phyloP scores from a whole-genome alignment of 1,284 basidiomycete species.

The Kwoniella shivajii region DNA sequence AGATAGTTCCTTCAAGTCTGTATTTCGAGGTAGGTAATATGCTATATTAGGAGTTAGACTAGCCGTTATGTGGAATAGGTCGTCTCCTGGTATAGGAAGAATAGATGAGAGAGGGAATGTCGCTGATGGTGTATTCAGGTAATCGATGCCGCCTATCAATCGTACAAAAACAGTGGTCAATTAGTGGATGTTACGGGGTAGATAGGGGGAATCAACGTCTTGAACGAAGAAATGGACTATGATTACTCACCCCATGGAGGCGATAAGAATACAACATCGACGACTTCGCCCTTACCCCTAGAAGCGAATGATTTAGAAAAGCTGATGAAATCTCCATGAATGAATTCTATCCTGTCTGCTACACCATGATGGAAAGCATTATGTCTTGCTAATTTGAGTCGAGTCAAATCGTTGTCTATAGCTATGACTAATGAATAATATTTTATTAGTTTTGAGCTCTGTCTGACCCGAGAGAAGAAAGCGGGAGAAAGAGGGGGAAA shows the following conservation, averaged over 20 bases:
- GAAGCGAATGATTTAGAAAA: slow-evolving; percentile 66
- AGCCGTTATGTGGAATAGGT: slow-evolving; percentile 72
- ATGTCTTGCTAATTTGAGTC: slow-evolving; percentile 82
- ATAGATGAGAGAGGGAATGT: slow-evolving; percentile 72
- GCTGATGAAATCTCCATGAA: slow-evolving; percentile 80
- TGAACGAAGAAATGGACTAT: neutral
- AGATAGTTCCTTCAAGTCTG: slow-evolving; percentile 71
- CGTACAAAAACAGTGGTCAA: no score
- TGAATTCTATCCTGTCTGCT: slow-evolving; percentile 88
- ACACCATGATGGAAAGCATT: slow-evolving; percentile 94
- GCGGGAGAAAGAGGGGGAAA: slow-evolving; percentile 54
- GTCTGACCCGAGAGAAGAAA: neutral
- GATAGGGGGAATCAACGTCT: neutral
- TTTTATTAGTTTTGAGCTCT: no score
- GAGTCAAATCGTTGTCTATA: slow-evolving; percentile 79
- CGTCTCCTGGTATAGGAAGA: slow-evolving; percentile 74
- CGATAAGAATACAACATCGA: slow-evolving; percentile 87
- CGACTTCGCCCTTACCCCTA: slow-evolving; percentile 51
- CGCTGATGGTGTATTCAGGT: slow-evolving; percentile 54
- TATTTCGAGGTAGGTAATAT: slow-evolving; percentile 87
- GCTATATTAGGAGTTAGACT: slow-evolving; percentile 76
- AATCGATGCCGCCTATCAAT: slow-evolving; percentile 48
- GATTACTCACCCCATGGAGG: slow-evolving; percentile 84
- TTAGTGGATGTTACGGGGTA: neutral
- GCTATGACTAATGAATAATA: slow-evolving; percentile 73